Base-by-base conservation (phyloP, 257 asterid genomes). In the Primulina tabacum region DNA sequence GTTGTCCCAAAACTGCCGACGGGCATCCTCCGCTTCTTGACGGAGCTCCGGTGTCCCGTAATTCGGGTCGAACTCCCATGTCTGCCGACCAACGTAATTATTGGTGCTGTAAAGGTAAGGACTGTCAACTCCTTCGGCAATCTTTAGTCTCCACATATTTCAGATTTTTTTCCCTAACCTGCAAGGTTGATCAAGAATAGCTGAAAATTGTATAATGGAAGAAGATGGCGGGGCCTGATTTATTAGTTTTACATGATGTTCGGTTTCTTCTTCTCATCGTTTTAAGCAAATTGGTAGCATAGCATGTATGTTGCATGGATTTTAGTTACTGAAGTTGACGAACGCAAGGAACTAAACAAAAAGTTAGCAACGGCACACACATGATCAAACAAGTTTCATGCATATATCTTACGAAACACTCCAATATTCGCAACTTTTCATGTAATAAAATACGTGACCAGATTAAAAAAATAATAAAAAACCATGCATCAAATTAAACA, bases 71-170 rank as follows among this genome's bases (percentile, higher is more conserved):
- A 74, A 74, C 58, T 74, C 78, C 78, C 78, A 74, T 3, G 62
- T 67, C 68, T 74, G 78, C 28, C 78, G 47, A 1, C 78, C 78
- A 7, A 66, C 68, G 18, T 74, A 68, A 56, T 74, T 34, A 59
- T 74, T 74, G 52, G 73, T 68, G 64, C 73, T 74, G 43, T 35
- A 66, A 40, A 74, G 61, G 65, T 43, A 59, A 7, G 73, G 73
- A 35, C 72, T n/a, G 62, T 66, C 47, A n/a, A 12, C 78, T 59
- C 73, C 73, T 24, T 14, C 73, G 3, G 73, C 78, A n/a, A 60
- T 67, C 68, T 74, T 74, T 52, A 74, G 73, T 43, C 69, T 74
- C 78, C 78, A 74, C 78, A 74, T 73, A 21, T 62, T 18, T 62
- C 14, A 38, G 3, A 0, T 5, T 16, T 21, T 28, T 50, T 21